These are phyloP conservation scores for Pleurotus tuber-regium DNA, from an alignment of 768 basidiomycete genomes.

Conservation along the genomic window DNA sequence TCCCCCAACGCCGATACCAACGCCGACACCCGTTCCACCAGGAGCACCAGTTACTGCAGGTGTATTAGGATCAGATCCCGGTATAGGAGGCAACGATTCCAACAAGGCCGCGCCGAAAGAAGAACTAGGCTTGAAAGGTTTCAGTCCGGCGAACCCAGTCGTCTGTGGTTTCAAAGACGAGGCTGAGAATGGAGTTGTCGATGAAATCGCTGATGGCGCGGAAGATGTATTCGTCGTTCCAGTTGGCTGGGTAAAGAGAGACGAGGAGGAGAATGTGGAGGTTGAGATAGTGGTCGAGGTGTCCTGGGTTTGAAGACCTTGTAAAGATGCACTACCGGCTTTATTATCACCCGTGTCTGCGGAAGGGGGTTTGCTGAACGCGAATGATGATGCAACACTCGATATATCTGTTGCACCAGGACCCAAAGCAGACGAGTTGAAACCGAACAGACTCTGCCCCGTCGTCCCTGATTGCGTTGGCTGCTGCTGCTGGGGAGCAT, in stretches of 20 bases:
- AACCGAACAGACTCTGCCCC: slow-evolving; percentile 32
- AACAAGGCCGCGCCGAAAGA: slow-evolving; percentile 77
- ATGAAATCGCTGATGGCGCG: slow-evolving; percentile 22
- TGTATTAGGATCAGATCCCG: slow-evolving; percentile 52
- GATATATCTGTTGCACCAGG: slow-evolving; percentile 57
- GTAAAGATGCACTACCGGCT: slow-evolving; percentile 13
- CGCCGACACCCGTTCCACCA: slow-evolving; percentile 15
- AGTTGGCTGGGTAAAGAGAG: slow-evolving; percentile 51
- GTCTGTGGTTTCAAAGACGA: slow-evolving; percentile 41
- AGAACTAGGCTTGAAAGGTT: slow-evolving; percentile 80
- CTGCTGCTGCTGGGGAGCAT: slow-evolving; percentile 26
- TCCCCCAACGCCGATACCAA: slow-evolving; percentile 13
- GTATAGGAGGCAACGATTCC: slow-evolving; percentile 72
- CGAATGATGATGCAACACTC: slow-evolving; percentile 73
- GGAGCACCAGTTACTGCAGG: slow-evolving; percentile 35
- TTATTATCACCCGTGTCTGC: slow-evolving; percentile 11
- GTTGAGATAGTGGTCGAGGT: slow-evolving; percentile 36
- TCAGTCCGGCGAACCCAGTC: slow-evolving; percentile 60
- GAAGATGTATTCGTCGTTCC: slow-evolving; percentile 33
- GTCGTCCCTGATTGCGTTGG: slow-evolving; percentile 17
- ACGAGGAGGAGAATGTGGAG: slow-evolving; percentile 44
- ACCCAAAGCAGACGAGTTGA: slow-evolving; percentile 37
- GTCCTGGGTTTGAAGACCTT: slow-evolving; percentile 25
- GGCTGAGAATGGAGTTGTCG: slow-evolving; percentile 24
- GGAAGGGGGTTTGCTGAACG: slow-evolving; percentile 37